phyloP scores from a whole-genome alignment of 768 basidiomycete genomes.

The Tulasnella sp. region DNA sequence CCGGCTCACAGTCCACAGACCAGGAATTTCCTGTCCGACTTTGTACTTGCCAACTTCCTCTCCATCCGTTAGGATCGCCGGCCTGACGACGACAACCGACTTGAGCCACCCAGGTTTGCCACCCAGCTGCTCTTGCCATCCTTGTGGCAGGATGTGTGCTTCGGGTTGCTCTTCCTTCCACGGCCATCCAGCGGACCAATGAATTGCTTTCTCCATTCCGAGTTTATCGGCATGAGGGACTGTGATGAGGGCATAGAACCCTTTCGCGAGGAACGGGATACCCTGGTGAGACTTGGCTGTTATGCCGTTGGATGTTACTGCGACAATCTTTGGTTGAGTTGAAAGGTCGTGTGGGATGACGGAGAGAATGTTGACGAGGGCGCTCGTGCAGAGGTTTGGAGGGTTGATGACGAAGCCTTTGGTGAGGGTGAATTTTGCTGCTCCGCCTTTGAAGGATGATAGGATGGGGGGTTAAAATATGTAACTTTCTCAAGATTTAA shows the following conservation, averaged over 20 bases:
- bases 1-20: conserved; percentile 2
- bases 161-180: background rate
- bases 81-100: conserved; percentile 4
- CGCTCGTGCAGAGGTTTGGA: conserved; percentile 51
- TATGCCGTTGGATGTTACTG: conserved; percentile 48
- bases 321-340: conserved; percentile 42
- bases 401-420: conserved; percentile 47
- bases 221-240: conserved; percentile 54
- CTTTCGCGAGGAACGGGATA: conserved; percentile 44
- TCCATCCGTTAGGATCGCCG: conserved; percentile 9
- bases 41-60: background rate
- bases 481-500: background rate
- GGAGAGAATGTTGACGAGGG: conserved; percentile 45
- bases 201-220: conserved; percentile 41
- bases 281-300: conserved; percentile 38
- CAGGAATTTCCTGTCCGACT: background rate
- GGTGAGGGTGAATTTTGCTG: conserved; percentile 25
- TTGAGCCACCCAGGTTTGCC: conserved; percentile 7
- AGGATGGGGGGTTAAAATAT: background rate
- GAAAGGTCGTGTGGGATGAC: background rate
- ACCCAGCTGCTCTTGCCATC: background rate
- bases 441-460: background rate
- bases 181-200: conserved; percentile 12
- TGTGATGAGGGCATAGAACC: conserved; percentile 42
- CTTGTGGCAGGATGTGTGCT: conserved; percentile 1